Conservation (phyloP, 2,329 filamentous ascomycete species). For the Fusarium sp. region DNA sequence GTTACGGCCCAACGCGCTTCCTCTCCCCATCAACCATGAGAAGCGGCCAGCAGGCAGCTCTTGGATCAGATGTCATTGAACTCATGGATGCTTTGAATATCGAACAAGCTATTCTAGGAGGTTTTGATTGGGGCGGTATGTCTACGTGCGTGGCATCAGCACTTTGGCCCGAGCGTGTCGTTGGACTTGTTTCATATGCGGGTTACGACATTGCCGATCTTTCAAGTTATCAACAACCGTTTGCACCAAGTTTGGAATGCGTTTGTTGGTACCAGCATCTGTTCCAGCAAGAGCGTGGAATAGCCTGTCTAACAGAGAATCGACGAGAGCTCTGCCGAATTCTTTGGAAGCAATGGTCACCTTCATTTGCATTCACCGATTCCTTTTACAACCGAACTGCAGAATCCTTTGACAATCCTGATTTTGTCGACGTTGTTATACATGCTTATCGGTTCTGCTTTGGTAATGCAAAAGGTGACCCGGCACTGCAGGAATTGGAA, state of each 20-base stretch:
- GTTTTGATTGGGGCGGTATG: conserved; percentile 10
- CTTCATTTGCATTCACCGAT: conserved; percentile 2
- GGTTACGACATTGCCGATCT: conserved; percentile 8
- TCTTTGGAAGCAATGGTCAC: conserved; percentile 17
- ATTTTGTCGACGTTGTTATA: conserved; percentile 11
- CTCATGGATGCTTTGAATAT: conserved; percentile 10
- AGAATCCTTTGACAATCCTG: conserved; percentile 4
- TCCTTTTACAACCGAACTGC: conserved; percentile 2
- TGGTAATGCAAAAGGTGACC: not conserved
- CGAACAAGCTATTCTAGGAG: not conserved
- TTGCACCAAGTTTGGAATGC: not conserved
- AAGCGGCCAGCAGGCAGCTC: conserved; percentile 8
- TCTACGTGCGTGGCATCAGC: conserved; percentile 5
- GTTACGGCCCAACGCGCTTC: conserved; percentile 1
- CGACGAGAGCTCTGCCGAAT: conserved; percentile 4
- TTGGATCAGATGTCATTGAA: conserved; percentile 5
- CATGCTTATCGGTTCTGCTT: conserved; percentile 21
- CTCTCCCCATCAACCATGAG: not conserved
- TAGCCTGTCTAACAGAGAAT: not conserved
- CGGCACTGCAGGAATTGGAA: not conserved
- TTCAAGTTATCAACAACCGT: not conserved
- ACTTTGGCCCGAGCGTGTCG: conserved; percentile 1
- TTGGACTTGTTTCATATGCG: conserved; percentile 8
- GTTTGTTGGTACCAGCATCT: conserved; percentile 16
- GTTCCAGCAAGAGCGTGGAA: conserved; percentile 9